Percentiles rank a stretch among this genome's conserved stretches.
Evolutionary conservation across 140 eudicot genomes (phyloP).

Genomic region (Anethum foeniculum): DNA sequence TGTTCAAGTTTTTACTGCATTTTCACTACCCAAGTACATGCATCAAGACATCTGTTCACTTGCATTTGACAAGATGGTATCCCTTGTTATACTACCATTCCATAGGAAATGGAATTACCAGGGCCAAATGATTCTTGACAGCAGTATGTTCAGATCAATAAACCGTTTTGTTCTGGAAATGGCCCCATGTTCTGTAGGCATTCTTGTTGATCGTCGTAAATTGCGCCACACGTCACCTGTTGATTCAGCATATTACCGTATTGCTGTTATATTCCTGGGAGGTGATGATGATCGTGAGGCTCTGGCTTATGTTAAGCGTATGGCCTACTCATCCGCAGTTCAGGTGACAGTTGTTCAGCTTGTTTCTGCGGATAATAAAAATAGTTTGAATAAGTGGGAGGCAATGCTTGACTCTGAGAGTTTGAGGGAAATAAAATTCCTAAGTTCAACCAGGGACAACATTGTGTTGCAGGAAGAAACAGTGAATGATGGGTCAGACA

Average conservation of each 20-base stretch:
- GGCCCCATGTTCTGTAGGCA: conserved; percentile 40
- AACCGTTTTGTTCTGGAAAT: conserved; percentile 27
- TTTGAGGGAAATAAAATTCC: conserved; percentile 19
- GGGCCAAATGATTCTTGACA: conserved; percentile 28
- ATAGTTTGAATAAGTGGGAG: conserved; percentile 27
- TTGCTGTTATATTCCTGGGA: conserved; percentile 30
- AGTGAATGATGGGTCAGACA: conserved; percentile 35
- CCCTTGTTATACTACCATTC: conserved; percentile 43
- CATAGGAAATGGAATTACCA: conserved; percentile 43
- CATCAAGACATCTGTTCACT: conserved; percentile 40
- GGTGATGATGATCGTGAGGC: conserved; percentile 44
- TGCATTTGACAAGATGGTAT: conserved; percentile 36
- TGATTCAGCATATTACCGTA: conserved; percentile 8
- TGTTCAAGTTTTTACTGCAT: conserved; percentile 33
- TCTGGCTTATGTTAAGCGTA: conserved; percentile 24
- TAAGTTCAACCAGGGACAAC: background rate
- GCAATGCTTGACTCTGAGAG: conserved; percentile 31
- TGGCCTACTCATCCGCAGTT: conserved; percentile 23
- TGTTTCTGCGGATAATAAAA: conserved; percentile 8
- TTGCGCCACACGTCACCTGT: conserved; percentile 7
- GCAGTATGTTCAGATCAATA: conserved; percentile 20
- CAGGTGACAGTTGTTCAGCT: conserved; percentile 27
- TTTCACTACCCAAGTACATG: conserved; percentile 38
- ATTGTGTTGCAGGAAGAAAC: conserved; percentile 24
- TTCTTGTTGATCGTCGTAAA: conserved; percentile 38